Evolutionary conservation across 1,284 basidiomycete species (phyloP), one percentile per base, ranked within the genome.

Genomic region (Cryptococcus sp.): DNA sequence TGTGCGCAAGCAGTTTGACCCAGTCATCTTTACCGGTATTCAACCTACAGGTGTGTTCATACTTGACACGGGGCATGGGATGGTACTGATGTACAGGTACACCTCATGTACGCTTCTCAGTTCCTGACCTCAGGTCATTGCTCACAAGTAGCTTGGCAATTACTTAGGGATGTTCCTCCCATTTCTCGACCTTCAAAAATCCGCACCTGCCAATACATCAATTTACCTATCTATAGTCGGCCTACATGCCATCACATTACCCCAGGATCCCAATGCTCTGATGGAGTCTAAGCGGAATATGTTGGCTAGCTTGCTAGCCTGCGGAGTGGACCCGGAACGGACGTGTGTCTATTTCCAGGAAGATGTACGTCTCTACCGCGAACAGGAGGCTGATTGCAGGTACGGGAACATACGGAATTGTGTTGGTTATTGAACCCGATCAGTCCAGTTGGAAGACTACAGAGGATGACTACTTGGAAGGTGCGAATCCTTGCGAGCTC

Each of bases 391-490:
- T 7, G 28, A 19, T 28, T 23, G 25, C 61, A 94, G 85, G 90
- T 94, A 51, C 82, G 80, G 28, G 80, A 87, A 58, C 93, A 98
- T 66, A 80, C 85, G 0, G 91, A 97, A 65, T 77, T 97, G n/a
- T 85, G 86, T 1, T 98, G 93, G 93, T 83, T 92, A 52, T 73
- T 98, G 48, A 88, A 84, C 60, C 94, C 91, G 61, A 75, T 92
- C 37, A 86, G 89, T 0, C 83, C 89, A 0, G 80, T 94, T 42
- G 91, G 91, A 7, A 85, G 84, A 61, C 76, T 98, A 10, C 81
- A 84, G 36, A 78, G 91, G 39, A 94, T 96, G 91, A 96, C 91
- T 2, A 93, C 91, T 0, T 97, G 91, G 91, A 97, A 94, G 81
- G 88, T 86, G 53, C 31, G 78, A 7, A 19, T 39, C 14, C n/a